Conservation (phyloP, 2,329 filamentous ascomycete species). For the Clarireedia homoeocarpa region DNA sequence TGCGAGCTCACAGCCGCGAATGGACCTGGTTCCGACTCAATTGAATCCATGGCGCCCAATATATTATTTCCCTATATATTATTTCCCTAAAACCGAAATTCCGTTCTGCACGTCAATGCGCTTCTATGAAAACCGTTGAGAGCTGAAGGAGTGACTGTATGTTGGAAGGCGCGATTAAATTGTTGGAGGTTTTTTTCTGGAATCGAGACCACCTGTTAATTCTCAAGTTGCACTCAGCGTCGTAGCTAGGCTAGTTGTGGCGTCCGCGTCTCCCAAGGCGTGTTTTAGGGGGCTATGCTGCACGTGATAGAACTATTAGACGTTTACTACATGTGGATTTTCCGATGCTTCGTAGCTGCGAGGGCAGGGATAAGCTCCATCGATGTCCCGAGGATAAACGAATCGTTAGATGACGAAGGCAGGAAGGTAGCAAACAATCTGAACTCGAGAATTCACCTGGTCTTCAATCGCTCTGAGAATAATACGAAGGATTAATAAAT, state of each 20-base stretch:
- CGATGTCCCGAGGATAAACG: background rate
- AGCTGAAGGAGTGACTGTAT: background rate
- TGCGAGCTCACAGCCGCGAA: constrained; percentile 86
- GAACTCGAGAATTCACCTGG: too few relatives aligned
- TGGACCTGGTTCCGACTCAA: constrained; percentile 82
- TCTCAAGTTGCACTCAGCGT: background rate
- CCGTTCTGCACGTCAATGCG: background rate
- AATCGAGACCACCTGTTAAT: constrained; percentile 11
- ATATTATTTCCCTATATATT: background rate
- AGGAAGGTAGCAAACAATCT: too few relatives aligned
- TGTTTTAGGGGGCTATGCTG: background rate
- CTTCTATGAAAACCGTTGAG: background rate
- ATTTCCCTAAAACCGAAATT: background rate
- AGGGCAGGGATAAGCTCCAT: background rate
- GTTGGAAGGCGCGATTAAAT: background rate
- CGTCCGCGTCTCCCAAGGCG: background rate
- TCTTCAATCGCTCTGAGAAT: background rate
- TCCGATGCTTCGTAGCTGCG: too few relatives aligned
- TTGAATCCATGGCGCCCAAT: constrained; percentile 61
- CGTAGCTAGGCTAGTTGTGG: background rate
- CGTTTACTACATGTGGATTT: too few relatives aligned
- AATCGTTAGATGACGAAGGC: background rate
- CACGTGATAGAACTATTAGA: too few relatives aligned
- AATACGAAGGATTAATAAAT: background rate
- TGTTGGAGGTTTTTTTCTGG: background rate